Evolutionary conservation across 495 filamentous ascomycete genomes (phyloP), one percentile per base, ranked within the genome.

Genomic region (Penicillium maclennaniae): DNA sequence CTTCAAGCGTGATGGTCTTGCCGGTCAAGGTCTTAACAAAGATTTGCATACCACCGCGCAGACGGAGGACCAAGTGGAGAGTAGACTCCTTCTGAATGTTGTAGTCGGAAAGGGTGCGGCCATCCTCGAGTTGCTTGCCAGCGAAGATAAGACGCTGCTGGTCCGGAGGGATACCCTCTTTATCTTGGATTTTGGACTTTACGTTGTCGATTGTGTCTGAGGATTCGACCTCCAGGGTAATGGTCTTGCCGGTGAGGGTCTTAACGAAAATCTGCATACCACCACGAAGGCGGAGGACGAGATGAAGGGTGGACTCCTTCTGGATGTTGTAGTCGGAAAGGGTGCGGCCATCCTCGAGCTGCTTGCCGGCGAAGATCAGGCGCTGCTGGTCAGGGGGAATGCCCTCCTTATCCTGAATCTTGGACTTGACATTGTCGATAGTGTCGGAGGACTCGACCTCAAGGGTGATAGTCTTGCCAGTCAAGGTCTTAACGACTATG

Each of bases 61-160:
- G 87, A 70, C 93, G 88, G 51, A 98, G 89, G 42, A 98, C 93
- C 58, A 98, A 76, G 75, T 98, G 93, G 12, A 98, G 80, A n/a
- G 93, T 98, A 38, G 87, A 91, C 73, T 97, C 93, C 77, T 98
- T 98, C 72, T 97, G 93, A 47, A 97, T 98, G 79, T 98, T 98
- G 83, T 97, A 97, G 68, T 97, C 93, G 55, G 84, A 89, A 2
- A 98, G 78, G n/a, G 92, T 97, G 16, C 92, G 89, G 59, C 87
- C 87, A 66, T 91, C 87, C 62, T 91, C 91, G 26, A 96, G 80
- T 70, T 96, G 91, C 86, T 97, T 97, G 58, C 92, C 92, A 36
- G 92, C 92, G 66, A 97, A 97, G 63, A 97, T 97, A 31, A 97
- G 75, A 67, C 92, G 89, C 69, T 95, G 91, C 71, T 95, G 91